phyloP scores from a whole-genome alignment of 2,329 filamentous ascomycete species.

The Scedosporium dehoogii region DNA sequence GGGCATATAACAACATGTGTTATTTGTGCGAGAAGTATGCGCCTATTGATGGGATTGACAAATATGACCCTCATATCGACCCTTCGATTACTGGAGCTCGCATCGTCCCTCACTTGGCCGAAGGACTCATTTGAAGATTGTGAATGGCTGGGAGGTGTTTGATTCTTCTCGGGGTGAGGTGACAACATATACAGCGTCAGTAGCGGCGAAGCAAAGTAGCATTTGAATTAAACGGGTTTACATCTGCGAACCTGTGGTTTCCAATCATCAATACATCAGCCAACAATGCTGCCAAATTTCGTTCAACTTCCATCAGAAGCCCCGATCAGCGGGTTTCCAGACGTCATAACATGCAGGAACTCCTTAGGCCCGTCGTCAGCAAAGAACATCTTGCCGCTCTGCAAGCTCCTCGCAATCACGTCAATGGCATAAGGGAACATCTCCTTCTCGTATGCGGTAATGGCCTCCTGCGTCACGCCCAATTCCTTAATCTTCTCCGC shows the following conservation, averaged over 20 bases:
- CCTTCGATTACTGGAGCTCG: neutral
- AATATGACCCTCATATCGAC: neutral
- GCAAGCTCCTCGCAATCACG: neutral
- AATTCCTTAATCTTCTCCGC: constrained; percentile 28
- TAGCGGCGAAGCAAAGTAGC: too few species aligned
- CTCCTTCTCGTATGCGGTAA: constrained; percentile 24
- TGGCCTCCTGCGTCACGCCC: constrained; percentile 21
- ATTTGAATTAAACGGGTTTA: too few species aligned
- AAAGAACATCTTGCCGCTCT: constrained; percentile 1
- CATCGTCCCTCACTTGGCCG: too few species aligned
- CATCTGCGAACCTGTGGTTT: too few species aligned
- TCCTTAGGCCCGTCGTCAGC: neutral
- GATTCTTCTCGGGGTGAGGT: too few species aligned
- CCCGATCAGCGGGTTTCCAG: neutral
- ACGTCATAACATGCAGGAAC: neutral
- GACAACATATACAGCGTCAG: too few species aligned
- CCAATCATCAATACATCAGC: too few species aligned
- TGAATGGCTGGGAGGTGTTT: too few species aligned
- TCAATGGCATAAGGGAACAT: constrained; percentile 21
- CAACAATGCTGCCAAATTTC: neutral
- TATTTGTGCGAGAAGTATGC: neutral
- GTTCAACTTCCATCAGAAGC: neutral
- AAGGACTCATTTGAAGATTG: too few species aligned
- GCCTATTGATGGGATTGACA: neutral
- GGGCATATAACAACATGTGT: constrained; percentile 14